Conservation (phyloP, 176 grass and related monocot genomes). For the Poa annua region DNA sequence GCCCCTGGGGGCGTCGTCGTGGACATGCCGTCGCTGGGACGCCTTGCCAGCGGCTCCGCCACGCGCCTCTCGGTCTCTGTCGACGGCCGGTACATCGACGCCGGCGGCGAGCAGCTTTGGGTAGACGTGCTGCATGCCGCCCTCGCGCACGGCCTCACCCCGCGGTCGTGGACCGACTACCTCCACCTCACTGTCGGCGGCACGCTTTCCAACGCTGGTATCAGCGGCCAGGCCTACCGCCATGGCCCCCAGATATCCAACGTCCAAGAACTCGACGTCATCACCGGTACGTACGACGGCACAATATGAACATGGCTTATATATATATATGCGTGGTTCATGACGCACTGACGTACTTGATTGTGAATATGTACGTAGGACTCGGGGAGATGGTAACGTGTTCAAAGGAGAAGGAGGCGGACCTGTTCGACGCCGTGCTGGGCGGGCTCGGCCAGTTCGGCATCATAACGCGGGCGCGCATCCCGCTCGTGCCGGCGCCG, state of each 20-base stretch:
- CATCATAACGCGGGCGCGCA: constrained; percentile 68
- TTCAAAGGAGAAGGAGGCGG: constrained; percentile 35
- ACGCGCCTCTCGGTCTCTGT: constrained; percentile 30
- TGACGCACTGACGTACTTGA: not conserved
- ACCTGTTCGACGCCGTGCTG: constrained; percentile 67
- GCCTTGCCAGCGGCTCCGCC: not conserved
- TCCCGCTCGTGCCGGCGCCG: constrained; percentile 52
- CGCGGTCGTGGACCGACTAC: constrained; percentile 69
- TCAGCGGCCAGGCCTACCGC: constrained; percentile 63
- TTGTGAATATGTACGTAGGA: constrained; percentile 20
- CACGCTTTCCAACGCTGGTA: constrained; percentile 77
- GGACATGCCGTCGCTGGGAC: constrained; percentile 64
- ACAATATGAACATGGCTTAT: not conserved
- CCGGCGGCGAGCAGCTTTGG: constrained; percentile 84
- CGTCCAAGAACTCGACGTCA: constrained; percentile 70
- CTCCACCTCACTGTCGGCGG: constrained; percentile 66
- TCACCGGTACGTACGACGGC: constrained; percentile 49
- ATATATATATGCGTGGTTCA: not conserved
- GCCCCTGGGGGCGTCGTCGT: constrained; percentile 55
- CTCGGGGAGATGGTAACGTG: constrained; percentile 59
- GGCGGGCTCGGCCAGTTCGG: constrained; percentile 81
- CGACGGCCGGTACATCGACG: constrained; percentile 48
- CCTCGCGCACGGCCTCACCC: constrained; percentile 47
- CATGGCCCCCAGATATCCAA: constrained; percentile 75
- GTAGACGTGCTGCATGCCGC: constrained; percentile 61